Percentiles rank a stretch among this genome's conserved stretches.
Conservation (phyloP, 179 eudicot genomes). For the Heliamphora pulchella region DNA sequence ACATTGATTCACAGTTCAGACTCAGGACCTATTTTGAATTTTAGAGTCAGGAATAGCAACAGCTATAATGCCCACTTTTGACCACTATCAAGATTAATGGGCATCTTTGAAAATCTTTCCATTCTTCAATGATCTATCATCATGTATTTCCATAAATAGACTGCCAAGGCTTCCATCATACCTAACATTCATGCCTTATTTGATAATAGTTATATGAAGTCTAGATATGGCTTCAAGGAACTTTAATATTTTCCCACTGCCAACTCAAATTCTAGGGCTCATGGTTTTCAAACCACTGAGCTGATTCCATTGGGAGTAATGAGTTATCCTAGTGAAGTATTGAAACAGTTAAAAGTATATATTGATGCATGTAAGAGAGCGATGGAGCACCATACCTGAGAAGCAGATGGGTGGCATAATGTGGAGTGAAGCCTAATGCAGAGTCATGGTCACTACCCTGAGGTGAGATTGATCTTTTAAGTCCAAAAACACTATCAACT, state of each 20-base stretch:
- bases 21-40: background rate
- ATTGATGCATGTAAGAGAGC: background rate
- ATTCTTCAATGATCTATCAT: background rate
- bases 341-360: no score
- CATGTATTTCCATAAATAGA: background rate
- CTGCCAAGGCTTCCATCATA: background rate
- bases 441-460: background rate
- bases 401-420: no score
- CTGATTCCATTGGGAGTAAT: no score
- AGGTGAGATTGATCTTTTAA: background rate
- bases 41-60: background rate
- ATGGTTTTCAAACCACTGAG: background rate
- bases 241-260: background rate
- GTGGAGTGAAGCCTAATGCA: background rate
- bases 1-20: background rate
- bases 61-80: constrained; percentile 14
- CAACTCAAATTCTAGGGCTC: background rate
- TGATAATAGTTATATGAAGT: no score
- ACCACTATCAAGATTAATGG: constrained; percentile 8
- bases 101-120: constrained; percentile 14
- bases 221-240: background rate
- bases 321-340: background rate
- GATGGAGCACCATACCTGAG: no score
- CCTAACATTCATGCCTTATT: background rate
- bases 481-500: background rate